Conservation (phyloP, 495 filamentous ascomycete species). For the Choiromyces venosus region DNA sequence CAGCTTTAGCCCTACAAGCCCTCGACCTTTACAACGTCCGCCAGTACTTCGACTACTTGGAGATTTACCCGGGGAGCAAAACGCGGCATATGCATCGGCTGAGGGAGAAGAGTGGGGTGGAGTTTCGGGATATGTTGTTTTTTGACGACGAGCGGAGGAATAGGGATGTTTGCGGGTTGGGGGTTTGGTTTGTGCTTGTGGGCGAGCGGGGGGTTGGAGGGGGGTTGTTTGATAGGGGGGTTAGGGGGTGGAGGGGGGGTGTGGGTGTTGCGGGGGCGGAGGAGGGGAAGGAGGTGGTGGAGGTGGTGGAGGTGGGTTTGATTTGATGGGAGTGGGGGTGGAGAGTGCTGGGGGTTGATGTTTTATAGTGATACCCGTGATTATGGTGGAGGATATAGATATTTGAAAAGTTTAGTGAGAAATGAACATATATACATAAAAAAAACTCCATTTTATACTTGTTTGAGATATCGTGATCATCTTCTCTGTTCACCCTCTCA, state of each 20-base stretch:
- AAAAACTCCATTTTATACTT: neutral
- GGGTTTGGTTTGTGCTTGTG: conserved; percentile 77
- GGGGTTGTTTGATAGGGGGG: conserved; percentile 71
- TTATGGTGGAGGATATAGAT: neutral
- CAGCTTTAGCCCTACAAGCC: conserved; percentile 74
- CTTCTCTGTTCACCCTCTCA: neutral
- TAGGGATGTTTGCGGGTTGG: conserved; percentile 67
- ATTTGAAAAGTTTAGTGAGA: neutral
- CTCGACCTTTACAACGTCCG: conserved; percentile 64
- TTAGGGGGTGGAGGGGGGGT: conserved; percentile 74
- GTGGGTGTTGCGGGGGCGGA: neutral
- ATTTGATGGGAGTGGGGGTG: neutral
- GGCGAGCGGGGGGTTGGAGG: conserved; percentile 67
- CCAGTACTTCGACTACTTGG: conserved; percentile 75
- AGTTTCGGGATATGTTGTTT: conserved; percentile 84
- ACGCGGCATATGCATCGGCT: conserved; percentile 73
- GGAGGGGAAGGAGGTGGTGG: neutral
- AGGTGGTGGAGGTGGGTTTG: too few relatives aligned
- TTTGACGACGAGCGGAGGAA: conserved; percentile 94
- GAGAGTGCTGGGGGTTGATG: too few relatives aligned
- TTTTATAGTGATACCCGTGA: neutral
- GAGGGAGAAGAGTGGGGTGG: conserved; percentile 59
- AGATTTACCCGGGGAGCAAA: conserved; percentile 89
- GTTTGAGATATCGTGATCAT: neutral
- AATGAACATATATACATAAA: neutral